Evolutionary conservation across 768 basidiomycete genomes (phyloP).

Genomic region (Lactarius pseudohatsudake): DNA sequence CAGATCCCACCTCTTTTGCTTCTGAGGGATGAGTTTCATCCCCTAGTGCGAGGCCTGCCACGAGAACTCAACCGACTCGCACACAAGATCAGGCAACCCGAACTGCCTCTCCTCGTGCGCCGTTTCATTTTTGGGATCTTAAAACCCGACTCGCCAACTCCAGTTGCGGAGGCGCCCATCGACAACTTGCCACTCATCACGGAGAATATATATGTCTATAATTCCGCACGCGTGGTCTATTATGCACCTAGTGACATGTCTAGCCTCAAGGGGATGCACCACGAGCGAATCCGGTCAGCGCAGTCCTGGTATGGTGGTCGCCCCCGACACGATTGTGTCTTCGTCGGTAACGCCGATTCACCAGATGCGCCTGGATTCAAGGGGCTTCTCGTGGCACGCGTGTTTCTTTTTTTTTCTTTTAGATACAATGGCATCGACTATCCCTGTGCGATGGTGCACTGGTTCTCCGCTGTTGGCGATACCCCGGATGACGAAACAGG

Average conservation of each 20-base stretch:
- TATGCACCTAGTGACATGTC: neutral
- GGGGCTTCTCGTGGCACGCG: neutral
- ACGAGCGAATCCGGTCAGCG: neutral
- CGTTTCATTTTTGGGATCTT: too few relatives aligned
- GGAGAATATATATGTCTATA: neutral
- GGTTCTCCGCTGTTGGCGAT: neutral
- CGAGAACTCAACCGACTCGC: too few relatives aligned
- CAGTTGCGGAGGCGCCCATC: too few relatives aligned
- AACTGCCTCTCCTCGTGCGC: too few relatives aligned
- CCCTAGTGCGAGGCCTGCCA: too few relatives aligned
- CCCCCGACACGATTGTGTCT: too few relatives aligned
- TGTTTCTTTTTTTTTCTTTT: neutral
- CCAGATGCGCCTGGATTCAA: neutral
- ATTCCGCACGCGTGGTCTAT: neutral
- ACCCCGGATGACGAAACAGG: neutral
- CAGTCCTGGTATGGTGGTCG: neutral
- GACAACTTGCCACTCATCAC: too few relatives aligned
- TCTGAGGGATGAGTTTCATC: too few relatives aligned
- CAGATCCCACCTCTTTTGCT: too few relatives aligned
- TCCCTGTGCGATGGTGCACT: neutral
- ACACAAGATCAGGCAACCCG: too few relatives aligned
- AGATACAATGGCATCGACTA: too few relatives aligned
- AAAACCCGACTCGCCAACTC: too few relatives aligned
- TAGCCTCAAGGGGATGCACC: neutral
- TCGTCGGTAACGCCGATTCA: neutral